phyloP scores from a whole-genome alignment of 1,284 basidiomycete genomes.

The Cyathus olla region DNA sequence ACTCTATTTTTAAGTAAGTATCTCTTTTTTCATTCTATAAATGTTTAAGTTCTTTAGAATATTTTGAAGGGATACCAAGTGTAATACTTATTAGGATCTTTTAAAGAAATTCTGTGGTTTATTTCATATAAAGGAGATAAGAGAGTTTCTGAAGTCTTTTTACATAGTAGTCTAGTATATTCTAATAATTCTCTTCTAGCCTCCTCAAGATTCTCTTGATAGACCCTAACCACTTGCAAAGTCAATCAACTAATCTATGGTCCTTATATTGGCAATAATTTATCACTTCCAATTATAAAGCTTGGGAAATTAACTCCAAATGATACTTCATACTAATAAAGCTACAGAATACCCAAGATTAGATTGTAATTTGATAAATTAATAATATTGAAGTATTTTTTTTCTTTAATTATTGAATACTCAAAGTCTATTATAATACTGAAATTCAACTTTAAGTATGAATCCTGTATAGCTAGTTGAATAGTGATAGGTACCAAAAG shows the following conservation, averaged over 20 bases:
- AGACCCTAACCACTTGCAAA: slow-evolving; percentile 3
- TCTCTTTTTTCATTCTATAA: slow-evolving; percentile 26
- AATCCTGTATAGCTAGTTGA: slow-evolving; percentile 23
- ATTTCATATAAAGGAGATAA: slow-evolving; percentile 30
- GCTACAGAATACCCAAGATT: slow-evolving; percentile 38
- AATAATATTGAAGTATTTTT: slow-evolving; percentile 30
- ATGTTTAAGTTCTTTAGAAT: slow-evolving; percentile 22
- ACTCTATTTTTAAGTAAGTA: slow-evolving; percentile 21
- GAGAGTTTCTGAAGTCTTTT: slow-evolving; percentile 9
- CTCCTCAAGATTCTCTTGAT: slow-evolving; percentile 21
- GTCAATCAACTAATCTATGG: slow-evolving; percentile 1
- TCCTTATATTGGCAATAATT: slow-evolving; percentile 17
- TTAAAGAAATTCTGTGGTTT: slow-evolving; percentile 36
- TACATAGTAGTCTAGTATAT: slow-evolving; percentile 15
- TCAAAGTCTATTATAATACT: slow-evolving; percentile 14
- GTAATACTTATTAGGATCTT: slow-evolving; percentile 26
- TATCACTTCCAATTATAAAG: slow-evolving; percentile 18
- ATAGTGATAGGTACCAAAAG: slow-evolving; percentile 19
- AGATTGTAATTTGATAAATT: slow-evolving; percentile 36
- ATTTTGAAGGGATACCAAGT: slow-evolving; percentile 23
- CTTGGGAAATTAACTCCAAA: slow-evolving; percentile 14
- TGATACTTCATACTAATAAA: slow-evolving; percentile 37
- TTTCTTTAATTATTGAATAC: slow-evolving; percentile 35
- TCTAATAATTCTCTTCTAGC: slow-evolving; percentile 14
- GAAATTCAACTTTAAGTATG: slow-evolving; percentile 14